phyloP scores from a whole-genome alignment of 2,329 filamentous ascomycete species.

The Sporothrix euskadiensis region DNA sequence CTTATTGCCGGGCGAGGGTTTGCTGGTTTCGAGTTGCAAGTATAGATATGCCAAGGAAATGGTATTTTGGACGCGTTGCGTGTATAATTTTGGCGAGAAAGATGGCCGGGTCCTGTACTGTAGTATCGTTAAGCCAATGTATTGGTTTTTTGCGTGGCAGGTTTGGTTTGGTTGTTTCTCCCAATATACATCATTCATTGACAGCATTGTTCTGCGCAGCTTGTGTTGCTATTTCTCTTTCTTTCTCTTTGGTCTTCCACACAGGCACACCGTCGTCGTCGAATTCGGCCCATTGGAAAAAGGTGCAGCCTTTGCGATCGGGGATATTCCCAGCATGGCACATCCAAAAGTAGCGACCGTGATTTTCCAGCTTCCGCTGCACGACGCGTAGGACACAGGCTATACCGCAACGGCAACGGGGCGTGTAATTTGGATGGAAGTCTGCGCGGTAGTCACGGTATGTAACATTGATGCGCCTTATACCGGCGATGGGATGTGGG shows the following conservation, averaged over 20 bases:
- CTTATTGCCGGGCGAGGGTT: not conserved
- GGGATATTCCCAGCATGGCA: conserved; percentile 76
- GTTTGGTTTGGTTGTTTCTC: not conserved
- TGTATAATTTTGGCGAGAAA: not conserved
- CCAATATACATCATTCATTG: not conserved
- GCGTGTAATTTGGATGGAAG: conserved; percentile 76
- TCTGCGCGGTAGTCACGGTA: conserved; percentile 81
- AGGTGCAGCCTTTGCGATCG: conserved; percentile 68
- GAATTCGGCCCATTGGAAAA: conserved; percentile 85
- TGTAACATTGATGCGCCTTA: conserved; percentile 86
- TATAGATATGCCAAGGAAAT: not conserved
- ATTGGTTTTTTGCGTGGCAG: not conserved
- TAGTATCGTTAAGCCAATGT: not conserved
- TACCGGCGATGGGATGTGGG: conserved; percentile 79
- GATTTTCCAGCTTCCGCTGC: conserved; percentile 72
- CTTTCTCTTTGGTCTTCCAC: conserved; percentile 45
- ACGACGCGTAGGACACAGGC: conserved; percentile 73
- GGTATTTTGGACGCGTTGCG: not conserved
- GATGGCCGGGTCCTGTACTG: not conserved
- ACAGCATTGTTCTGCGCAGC: not conserved
- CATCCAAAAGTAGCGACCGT: conserved; percentile 86
- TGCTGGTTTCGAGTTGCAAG: not conserved
- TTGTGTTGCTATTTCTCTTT: not conserved
- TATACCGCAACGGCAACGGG: conserved; percentile 72
- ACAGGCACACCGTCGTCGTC: conserved; percentile 81